Evolutionary conservation across 1,139 yeast species (phyloP).

Genomic region (Lodderomyces elongisporus): DNA sequence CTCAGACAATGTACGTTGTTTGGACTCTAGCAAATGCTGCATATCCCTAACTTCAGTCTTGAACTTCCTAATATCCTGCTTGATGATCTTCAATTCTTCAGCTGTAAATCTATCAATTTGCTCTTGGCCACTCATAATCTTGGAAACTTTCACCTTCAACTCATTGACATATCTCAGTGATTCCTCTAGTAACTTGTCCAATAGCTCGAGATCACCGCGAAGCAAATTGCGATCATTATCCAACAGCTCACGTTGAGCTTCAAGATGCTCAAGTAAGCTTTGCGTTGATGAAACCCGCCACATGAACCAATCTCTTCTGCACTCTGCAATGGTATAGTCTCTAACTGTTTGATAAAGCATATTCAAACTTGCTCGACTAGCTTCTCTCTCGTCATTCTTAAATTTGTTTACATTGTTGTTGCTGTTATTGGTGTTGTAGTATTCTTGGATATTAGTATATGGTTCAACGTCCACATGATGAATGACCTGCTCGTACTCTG

Average conservation of each 20-base stretch:
- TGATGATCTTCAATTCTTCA: conserved; percentile 1
- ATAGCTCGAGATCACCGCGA: not conserved
- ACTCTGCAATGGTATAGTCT: conserved; percentile 46
- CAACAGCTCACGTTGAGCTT: conserved; percentile 19
- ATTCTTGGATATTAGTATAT: conserved; percentile 47
- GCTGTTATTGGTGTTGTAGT: conserved; percentile 25
- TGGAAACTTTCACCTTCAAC: conserved; percentile 13
- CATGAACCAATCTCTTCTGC: conserved; percentile 52
- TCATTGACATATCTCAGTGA: conserved; percentile 19
- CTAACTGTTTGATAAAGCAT: conserved; percentile 42
- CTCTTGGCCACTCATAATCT: not conserved
- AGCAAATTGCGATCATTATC: not conserved
- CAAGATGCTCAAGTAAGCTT: conserved; percentile 31
- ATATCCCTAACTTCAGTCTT: conserved; percentile 1
- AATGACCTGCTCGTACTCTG: conserved; percentile 39
- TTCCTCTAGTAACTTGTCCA: not conserved
- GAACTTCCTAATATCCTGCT: not conserved
- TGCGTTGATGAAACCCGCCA: conserved; percentile 49
- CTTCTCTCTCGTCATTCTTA: too few species aligned
- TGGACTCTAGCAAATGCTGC: not conserved
- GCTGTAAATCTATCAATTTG: conserved; percentile 1
- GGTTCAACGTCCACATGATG: conserved; percentile 40
- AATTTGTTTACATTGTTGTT: too few species aligned
- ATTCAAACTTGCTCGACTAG: conserved; percentile 36
- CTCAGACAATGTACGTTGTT: not conserved